Base-by-base conservation (phyloP, 2,329 filamentous ascomycete genomes). In the Fusarium miscanthi region DNA sequence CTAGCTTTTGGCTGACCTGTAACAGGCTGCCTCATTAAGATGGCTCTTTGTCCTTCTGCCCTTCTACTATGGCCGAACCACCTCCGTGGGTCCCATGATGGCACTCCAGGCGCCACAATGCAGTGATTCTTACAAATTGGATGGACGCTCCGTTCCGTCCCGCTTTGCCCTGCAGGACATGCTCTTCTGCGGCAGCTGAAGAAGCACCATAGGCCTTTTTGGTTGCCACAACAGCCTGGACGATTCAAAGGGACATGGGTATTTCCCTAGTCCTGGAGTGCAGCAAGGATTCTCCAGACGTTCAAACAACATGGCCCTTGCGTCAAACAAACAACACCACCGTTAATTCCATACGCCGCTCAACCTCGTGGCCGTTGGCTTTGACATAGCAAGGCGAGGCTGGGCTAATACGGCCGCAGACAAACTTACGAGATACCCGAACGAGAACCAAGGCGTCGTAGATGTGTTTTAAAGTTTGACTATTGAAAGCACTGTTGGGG, bases 401-500 rank as follows among this genome's bases (percentile, higher is more conserved):
- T 38, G 40, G 30, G 37, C 23, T 35, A 58, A 69, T 48, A 48
- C n/a, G 31, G 40, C 33, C 53, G 35, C 42, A 35, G 19, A 14
- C 62, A 25, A 37, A 56, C 41, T 38, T 42, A 65, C 49, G 49
- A 54, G 41, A 45, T 45, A 38, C 42, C 66, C 41, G 46, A 56
- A 46, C 38, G 41, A 45, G 57, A 63, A 25, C 31, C 38, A 35
- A 65, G 49, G 37, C 60, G 53, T 53, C 41, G 38, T 56, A 58
- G 54, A 56, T 53, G 48, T 48, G 33, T 52, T 67, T 63, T 71
- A 69, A 59, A 66, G 71, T 68, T 74, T 51, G 52, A 48, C 49
- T 43, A 49, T 43, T 37, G 35, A 35, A 49, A 63, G 42, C 42
- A 46, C 48, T n/a, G 45, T 42, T n/a, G 30, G 19, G n/a, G 54